Evolutionary conservation across 441 rosid species (phyloP), one percentile per base, ranked within the genome.

Genomic region (Sinapis alba): DNA sequence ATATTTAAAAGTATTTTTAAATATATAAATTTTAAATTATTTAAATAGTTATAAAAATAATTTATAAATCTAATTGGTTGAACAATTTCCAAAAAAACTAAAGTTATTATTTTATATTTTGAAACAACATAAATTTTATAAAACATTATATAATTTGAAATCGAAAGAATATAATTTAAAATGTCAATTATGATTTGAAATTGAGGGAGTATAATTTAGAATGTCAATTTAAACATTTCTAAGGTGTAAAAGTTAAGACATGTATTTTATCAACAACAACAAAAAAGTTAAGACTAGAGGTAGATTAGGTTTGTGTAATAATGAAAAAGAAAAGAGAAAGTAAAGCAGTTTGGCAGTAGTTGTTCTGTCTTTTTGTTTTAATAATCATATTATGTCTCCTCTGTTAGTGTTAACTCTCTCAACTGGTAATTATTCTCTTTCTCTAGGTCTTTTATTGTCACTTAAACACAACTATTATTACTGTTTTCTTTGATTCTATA

Each of bases 261-360:
- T 63, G 60, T 26, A 56, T 27, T 62, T 62, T 28, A 70, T 63
- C 12, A 76, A 30, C 21, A 41, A 30, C 21, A 41, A 8, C 34
- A 12, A 56, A 16, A n/a, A 71, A 43, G 72, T 11, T 28, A 43
- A 16, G n/a, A n/a, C n/a, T n/a, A 59, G 60, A 41, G 83, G 73
- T 73, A 73, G 71, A 78, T 84, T 91, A 75, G 88, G 86, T 79
- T 79, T 89, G 81, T 85, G 88, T 85, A 86, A 90, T 89, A 86
- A 90, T 90, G 86, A 74, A 58, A 71, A 79, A 79, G 56, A 74
- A 74, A 63, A 73, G 84, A 85, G 81, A 73, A 85, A 73, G 81
- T 72, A 81, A 86, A 80, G 92, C 94, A 88, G 87, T 85, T 89
- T 45, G 87, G 80, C 81, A 83, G 89, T 80, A 69, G 88, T 87